These are phyloP conservation scores for Zymoseptoria passerinii DNA, from an alignment of 2,329 filamentous ascomycete genomes.

Conservation along the genomic window DNA sequence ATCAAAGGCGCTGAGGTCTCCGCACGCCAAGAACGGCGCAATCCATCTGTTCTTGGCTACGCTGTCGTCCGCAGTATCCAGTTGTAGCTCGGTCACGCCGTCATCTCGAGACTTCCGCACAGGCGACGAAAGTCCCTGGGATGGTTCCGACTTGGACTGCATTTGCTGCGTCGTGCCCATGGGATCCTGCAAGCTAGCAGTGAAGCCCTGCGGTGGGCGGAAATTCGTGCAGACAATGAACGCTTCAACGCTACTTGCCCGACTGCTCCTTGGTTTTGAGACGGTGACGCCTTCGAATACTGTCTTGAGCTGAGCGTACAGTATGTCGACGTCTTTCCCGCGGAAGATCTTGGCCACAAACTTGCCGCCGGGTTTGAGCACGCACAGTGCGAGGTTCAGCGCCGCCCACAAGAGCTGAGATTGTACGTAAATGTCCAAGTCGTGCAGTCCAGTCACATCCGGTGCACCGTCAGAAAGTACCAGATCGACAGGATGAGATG, in stretches of 20 bases:
- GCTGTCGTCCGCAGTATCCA: slow-evolving; percentile 37
- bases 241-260: slow-evolving; percentile 93
- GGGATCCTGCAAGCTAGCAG: slow-evolving; percentile 65
- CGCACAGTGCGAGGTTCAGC: slow-evolving; percentile 84
- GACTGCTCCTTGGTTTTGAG: slow-evolving; percentile 85
- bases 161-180: slow-evolving; percentile 47
- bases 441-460: slow-evolving; percentile 92
- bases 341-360: slow-evolving; percentile 98
- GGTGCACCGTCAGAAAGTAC: slow-evolving; percentile 93
- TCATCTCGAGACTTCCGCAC: slow-evolving; percentile 34
- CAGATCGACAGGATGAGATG: slow-evolving; percentile 75
- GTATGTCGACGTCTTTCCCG: slow-evolving; percentile 85
- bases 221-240: slow-evolving; percentile 95
- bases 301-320: slow-evolving; percentile 87
- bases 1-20: slow-evolving; percentile 89
- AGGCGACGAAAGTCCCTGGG: slow-evolving; percentile 16
- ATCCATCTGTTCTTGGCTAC: slow-evolving; percentile 63
- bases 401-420: slow-evolving; percentile 91
- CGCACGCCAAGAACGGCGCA: slow-evolving; percentile 92
- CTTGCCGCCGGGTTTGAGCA: slow-evolving; percentile 83
- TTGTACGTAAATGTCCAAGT: slow-evolving; percentile 97
- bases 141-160: slow-evolving; percentile 1
- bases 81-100: slow-evolving; percentile 40
- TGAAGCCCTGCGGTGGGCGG: slow-evolving; percentile 66
- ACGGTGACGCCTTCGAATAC: slow-evolving; percentile 84